These are phyloP conservation scores for Stygiomarasmius scandens DNA, from an alignment of 1,284 basidiomycete species.

Conservation along the genomic window DNA sequence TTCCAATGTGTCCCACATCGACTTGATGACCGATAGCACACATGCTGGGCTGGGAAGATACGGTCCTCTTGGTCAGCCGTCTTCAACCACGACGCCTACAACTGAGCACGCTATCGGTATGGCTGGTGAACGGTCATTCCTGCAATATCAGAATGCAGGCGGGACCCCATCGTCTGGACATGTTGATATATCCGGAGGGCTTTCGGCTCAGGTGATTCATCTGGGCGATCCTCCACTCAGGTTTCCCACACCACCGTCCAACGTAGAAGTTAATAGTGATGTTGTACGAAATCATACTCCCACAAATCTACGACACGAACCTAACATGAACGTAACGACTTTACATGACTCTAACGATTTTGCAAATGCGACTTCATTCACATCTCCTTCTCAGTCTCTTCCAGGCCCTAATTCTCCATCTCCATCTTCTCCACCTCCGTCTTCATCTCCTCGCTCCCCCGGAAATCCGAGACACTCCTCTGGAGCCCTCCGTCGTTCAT, in stretches of 20 bases:
- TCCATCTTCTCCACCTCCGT: too few species aligned
- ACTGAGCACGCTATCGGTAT: conserved; percentile 14
- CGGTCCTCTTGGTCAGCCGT: not conserved
- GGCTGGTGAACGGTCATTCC: conserved; percentile 13
- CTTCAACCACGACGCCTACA: not conserved
- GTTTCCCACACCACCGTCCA: not conserved
- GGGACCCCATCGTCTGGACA: not conserved
- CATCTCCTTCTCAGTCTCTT: not conserved
- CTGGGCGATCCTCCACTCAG: not conserved
- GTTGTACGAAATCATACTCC: too few species aligned
- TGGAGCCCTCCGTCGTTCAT: not conserved
- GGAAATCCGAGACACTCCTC: not conserved
- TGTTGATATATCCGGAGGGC: not conserved
- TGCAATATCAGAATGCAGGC: too few species aligned
- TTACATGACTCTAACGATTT: not conserved
- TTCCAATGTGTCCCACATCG: conserved; percentile 15
- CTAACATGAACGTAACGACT: not conserved
- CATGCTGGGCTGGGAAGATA: conserved; percentile 3
- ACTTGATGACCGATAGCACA: conserved; percentile 11
- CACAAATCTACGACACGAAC: not conserved
- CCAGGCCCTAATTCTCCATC: too few species aligned
- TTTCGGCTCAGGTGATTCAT: not conserved
- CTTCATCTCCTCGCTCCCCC: too few species aligned
- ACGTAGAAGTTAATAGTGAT: too few species aligned
- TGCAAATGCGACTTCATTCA: not conserved